Percentiles rank a stretch among this genome's conserved stretches.
Conservation (phyloP, 495 filamentous ascomycete species). For the Hypoxylon fuscum region DNA sequence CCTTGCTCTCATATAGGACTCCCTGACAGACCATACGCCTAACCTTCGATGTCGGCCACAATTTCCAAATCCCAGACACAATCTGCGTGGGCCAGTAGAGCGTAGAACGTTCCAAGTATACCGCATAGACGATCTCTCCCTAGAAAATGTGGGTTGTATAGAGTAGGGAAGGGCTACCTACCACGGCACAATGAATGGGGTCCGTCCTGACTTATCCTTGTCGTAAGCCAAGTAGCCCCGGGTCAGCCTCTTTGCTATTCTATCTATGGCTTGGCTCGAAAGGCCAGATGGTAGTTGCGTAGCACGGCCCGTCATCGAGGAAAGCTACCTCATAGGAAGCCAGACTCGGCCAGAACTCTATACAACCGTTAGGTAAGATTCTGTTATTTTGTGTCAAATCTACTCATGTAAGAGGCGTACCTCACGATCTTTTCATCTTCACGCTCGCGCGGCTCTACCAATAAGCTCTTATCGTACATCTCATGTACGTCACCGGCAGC, state of each 20-base stretch:
- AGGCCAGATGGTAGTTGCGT: slow-evolving; percentile 5
- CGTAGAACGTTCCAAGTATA: background rate
- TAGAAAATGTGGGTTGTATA: background rate
- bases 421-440: slow-evolving; percentile 85
- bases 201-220: slow-evolving; percentile 3
- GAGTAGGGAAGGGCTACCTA: background rate
- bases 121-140: background rate
- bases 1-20: slow-evolving; percentile 1
- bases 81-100: background rate
- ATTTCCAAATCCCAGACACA: slow-evolving; percentile 11
- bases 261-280: slow-evolving; percentile 1
- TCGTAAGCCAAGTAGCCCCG: slow-evolving; percentile 4
- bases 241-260: slow-evolving; percentile 12
- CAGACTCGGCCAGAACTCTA: slow-evolving; percentile 59
- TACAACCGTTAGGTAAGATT: slow-evolving; percentile 2
- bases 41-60: background rate
- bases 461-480: slow-evolving; percentile 96
- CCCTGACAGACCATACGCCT: background rate
- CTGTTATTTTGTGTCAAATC: background rate
- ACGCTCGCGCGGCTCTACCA: slow-evolving; percentile 91
- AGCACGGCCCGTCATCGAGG: slow-evolving; percentile 1
- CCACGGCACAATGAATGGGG: slow-evolving; percentile 3
- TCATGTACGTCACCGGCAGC: slow-evolving; percentile 94
- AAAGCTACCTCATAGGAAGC: slow-evolving; percentile 51
- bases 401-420: slow-evolving; percentile 52